Evolutionary conservation across 1,284 basidiomycete genomes (phyloP), one percentile per base, ranked within the genome.

Genomic region (Wolfiporia cocos): DNA sequence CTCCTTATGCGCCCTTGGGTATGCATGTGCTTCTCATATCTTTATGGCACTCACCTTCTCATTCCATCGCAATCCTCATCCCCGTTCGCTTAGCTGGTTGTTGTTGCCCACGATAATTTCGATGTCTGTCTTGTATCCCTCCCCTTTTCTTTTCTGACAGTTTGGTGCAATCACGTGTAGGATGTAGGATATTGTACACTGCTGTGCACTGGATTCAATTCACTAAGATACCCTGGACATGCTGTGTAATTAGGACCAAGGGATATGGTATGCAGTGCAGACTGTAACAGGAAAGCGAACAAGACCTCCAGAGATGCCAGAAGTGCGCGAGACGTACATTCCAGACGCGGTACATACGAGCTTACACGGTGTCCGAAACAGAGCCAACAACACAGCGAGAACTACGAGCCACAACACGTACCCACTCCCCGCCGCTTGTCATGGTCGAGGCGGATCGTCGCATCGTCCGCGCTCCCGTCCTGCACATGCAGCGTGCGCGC

Each of bases 401-500:
- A 30, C 47, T 40, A 53, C 28, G 49, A 43, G 23, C 42, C 44
- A 44, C 58, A 59, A 44, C 56, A 59, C 18, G 51, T 47, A 11
- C 44, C 35, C 3, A 35, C 35, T 3, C 34, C 17, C 41, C 41
- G 28, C 11, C 15, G 41, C 18, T 43, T 39, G 11, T 41, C 28
- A 15, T 47, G 40, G 17, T 41, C 41, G 22, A 41, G 34, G 14
- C 44, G 23, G 29, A 48, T 48, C n/a, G n/a, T n/a, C 18, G 42
- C 42, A 4, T 46, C 43, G 30, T 46, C 37, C 19, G 38, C 42
- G n/a, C n/a, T n/a, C n/a, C n/a, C n/a, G 10, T 63, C 58, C n/a
- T 48, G 49, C 26, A 58, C 46, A 29, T 57, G 56, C 48, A 60
- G 44, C 23, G 51, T 58, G n/a, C 57, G 55, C 37, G 52, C 60